These are phyloP conservation scores for Reutealis trisperma DNA, from an alignment of 345 rosid genomes.

Conservation along the genomic window DNA sequence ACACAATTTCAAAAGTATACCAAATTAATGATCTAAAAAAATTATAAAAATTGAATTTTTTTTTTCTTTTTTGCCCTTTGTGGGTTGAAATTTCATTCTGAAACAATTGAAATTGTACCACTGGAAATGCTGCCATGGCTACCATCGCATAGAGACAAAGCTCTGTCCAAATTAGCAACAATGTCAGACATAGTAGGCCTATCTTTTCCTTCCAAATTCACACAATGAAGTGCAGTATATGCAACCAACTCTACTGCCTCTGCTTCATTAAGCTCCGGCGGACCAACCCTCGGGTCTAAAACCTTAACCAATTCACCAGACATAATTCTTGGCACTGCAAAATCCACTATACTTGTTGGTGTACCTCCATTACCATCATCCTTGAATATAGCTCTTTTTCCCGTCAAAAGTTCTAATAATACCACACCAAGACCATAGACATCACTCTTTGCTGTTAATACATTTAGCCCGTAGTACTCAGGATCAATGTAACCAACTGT, in stretches of 20 bases:
- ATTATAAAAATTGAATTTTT: background rate
- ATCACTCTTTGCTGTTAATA: slow-evolving; percentile 79
- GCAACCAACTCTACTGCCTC: slow-evolving; percentile 64
- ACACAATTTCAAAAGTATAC: slow-evolving; percentile 25
- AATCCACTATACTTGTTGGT: slow-evolving; percentile 39
- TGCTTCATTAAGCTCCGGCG: slow-evolving; percentile 38
- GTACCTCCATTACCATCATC: slow-evolving; percentile 32
- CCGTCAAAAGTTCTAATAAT: slow-evolving; percentile 63
- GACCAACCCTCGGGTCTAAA: slow-evolving; percentile 59
- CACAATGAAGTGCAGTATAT: slow-evolving; percentile 10
- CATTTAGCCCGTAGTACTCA: slow-evolving; percentile 80
- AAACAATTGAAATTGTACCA: slow-evolving; percentile 50
- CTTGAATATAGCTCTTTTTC: slow-evolving; percentile 69
- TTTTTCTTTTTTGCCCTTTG: background rate
- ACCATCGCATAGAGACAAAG: slow-evolving; percentile 47
- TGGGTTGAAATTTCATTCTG: slow-evolving; percentile 37
- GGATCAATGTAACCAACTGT: slow-evolving; percentile 94
- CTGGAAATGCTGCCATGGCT: slow-evolving; percentile 71
- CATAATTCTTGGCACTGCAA: slow-evolving; percentile 53
- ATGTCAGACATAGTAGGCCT: slow-evolving; percentile 70
- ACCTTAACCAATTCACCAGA: slow-evolving; percentile 44
- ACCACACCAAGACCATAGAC: slow-evolving; percentile 92
- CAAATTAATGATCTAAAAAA: slow-evolving; percentile 10
- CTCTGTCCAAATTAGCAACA: slow-evolving; percentile 69
- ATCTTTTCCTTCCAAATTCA: slow-evolving; percentile 20